Percentiles rank a stretch among this genome's conserved stretches.
Conservation (phyloP, 768 basidiomycete species). For the Russula sp. region DNA sequence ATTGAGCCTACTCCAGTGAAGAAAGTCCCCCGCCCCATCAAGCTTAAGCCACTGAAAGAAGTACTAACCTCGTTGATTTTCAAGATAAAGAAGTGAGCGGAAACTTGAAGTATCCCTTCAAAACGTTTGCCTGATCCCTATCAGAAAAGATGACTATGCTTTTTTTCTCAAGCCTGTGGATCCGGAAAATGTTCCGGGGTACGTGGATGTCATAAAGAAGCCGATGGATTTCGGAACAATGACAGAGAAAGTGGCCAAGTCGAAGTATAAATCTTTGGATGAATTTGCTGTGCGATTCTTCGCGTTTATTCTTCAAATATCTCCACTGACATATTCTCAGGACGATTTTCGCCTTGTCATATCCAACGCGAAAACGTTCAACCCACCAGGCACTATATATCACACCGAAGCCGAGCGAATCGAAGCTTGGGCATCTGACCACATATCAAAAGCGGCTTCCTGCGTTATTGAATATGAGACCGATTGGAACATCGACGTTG, state of each 20-base stretch:
- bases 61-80: constrained; percentile 59
- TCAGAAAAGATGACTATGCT: constrained; percentile 80
- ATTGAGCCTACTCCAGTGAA: constrained; percentile 25
- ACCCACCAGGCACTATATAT: constrained; percentile 69
- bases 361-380: constrained; percentile 69
- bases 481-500: constrained; percentile 79
- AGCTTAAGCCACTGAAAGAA: constrained; percentile 76
- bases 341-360: constrained; percentile 66
- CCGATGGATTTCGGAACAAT: constrained; percentile 96
- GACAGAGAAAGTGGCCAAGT: constrained; percentile 65
- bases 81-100: constrained; percentile 65
- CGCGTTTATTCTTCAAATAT: not conserved
- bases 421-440: constrained; percentile 65
- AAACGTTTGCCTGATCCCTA: not conserved
- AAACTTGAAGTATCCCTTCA: not conserved
- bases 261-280: constrained; percentile 73
- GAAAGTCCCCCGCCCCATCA: constrained; percentile 50
- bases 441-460: constrained; percentile 61
- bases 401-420: constrained; percentile 67
- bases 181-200: constrained; percentile 51
- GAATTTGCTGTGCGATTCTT: constrained; percentile 59
- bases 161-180: constrained; percentile 74
- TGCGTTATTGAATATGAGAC: constrained; percentile 79
- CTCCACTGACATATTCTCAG: constrained; percentile 11
- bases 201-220: constrained; percentile 61